A percentile compares a stretch with the other conserved stretches of the same genome.
Conservation (phyloP, 2,329 filamentous ascomycete genomes). For the Triangularia verruculosa region DNA sequence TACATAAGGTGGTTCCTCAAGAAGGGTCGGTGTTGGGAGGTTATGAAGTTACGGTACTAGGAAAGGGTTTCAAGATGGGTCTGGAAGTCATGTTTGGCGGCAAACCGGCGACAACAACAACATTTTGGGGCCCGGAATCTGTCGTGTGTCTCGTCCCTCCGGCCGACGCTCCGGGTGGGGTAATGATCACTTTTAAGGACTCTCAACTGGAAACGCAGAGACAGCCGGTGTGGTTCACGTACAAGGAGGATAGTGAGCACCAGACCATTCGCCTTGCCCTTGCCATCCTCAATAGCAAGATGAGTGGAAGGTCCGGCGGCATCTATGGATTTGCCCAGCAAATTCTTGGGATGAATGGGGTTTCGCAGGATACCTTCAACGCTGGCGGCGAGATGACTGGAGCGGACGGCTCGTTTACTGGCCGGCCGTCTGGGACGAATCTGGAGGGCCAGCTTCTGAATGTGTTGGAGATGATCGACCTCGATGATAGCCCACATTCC, state of each 20-base stretch:
- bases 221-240: conserved; percentile 61
- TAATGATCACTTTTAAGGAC: conserved; percentile 68
- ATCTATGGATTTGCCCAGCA: conserved; percentile 59
- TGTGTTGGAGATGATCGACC: conserved; percentile 74
- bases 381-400: conserved; percentile 34
- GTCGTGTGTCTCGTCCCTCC: conserved; percentile 77
- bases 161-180: conserved; percentile 62
- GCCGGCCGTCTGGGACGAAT: conserved; percentile 41
- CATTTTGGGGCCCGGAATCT: conserved; percentile 77
- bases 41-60: conserved; percentile 82
- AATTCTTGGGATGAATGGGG: conserved; percentile 44
- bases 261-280: conserved; percentile 66
- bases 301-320: conserved; percentile 61
- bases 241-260: conserved; percentile 68
- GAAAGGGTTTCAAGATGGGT: conserved; percentile 71
- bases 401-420: conserved; percentile 30
- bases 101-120: conserved; percentile 64
- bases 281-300: conserved; percentile 61
- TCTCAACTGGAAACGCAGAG: conserved; percentile 37
- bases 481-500: conserved; percentile 68
- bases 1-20: conserved; percentile 78
- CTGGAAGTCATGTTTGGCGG: conserved; percentile 83
- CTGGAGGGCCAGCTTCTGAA: conserved; percentile 68
- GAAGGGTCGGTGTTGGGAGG: conserved; percentile 81
- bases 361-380: conserved; percentile 37